phyloP scores from a whole-genome alignment of 306 rosid genomes.

The Lathyrus tuberosus region DNA sequence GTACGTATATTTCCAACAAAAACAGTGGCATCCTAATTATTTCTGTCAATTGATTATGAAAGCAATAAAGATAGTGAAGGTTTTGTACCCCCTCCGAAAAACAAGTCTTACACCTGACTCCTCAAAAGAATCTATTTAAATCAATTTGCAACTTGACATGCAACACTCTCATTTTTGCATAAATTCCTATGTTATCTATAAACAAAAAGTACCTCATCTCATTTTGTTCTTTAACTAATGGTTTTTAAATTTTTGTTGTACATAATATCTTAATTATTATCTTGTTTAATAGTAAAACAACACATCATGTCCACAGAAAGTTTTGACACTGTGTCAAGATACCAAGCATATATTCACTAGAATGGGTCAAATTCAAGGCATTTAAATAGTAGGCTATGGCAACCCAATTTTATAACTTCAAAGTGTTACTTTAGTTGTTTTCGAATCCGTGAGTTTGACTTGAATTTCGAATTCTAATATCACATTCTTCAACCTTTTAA shows the following conservation, averaged over 20 bases:
- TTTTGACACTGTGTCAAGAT: conserved; percentile 38
- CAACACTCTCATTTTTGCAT: conserved; percentile 46
- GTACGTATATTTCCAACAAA: conserved; percentile 40
- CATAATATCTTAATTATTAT: conserved; percentile 25
- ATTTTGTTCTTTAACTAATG: conserved; percentile 43
- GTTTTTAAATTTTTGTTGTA: conserved; percentile 30
- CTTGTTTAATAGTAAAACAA: conserved; percentile 45
- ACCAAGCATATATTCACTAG: conserved; percentile 27
- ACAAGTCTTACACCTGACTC: conserved; percentile 55
- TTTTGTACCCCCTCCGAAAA: conserved; percentile 22
- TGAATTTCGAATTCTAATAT: neutral
- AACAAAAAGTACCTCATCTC: conserved; percentile 38
- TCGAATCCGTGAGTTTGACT: conserved; percentile 33
- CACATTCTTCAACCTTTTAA: neutral
- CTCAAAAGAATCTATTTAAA: conserved; percentile 43
- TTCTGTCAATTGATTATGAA: conserved; percentile 35
- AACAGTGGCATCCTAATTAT: conserved; percentile 23
- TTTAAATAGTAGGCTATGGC: conserved; percentile 34
- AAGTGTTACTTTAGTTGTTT: conserved; percentile 32
- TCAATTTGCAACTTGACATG: conserved; percentile 57
- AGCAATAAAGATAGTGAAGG: conserved; percentile 39
- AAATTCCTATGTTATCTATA: conserved; percentile 47
- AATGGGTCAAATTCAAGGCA: conserved; percentile 22
- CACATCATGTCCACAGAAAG: conserved; percentile 48
- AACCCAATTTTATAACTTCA: conserved; percentile 25